phyloP scores from a whole-genome alignment of 2,329 filamentous ascomycete species.

The Ophiostoma quercus region DNA sequence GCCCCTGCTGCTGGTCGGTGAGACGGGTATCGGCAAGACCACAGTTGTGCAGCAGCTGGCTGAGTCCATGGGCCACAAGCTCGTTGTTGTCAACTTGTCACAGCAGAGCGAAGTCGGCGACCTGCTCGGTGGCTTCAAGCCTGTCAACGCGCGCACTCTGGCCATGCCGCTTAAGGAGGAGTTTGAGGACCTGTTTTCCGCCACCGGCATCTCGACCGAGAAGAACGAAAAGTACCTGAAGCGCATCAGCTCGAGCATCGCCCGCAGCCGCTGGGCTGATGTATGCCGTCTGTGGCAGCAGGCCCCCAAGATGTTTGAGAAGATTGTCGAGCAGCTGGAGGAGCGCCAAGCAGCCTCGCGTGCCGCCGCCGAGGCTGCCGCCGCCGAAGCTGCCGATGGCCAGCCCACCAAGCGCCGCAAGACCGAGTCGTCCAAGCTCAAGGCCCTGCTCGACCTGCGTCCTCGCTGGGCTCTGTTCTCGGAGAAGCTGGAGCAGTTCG shows the following conservation, averaged over 20 bases:
- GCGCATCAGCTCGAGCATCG: constrained; percentile 71
- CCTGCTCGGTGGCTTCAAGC: constrained; percentile 91
- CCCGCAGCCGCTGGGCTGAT: constrained; percentile 80
- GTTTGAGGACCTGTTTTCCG: constrained; percentile 82
- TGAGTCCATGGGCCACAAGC: constrained; percentile 72
- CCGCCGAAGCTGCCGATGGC: constrained; percentile 32
- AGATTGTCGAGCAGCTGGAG: constrained; percentile 55
- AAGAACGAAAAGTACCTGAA: constrained; percentile 86
- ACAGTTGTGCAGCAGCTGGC: constrained; percentile 92
- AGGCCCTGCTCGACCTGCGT: constrained; percentile 52
- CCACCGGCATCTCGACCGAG: constrained; percentile 76
- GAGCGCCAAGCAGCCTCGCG: constrained; percentile 35
- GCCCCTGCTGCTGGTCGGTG: constrained; percentile 88
- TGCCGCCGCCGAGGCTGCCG: neutral
- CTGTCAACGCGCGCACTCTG: constrained; percentile 81
- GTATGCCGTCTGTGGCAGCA: constrained; percentile 83
- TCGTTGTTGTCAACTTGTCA: constrained; percentile 91
- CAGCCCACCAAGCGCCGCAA: constrained; percentile 67
- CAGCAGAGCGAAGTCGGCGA: constrained; percentile 98
- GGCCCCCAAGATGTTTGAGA: constrained; percentile 79
- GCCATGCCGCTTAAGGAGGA: constrained; percentile 88
- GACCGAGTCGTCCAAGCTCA: constrained; percentile 61
- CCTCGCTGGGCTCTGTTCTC: constrained; percentile 78
- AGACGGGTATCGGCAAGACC: constrained; percentile 98
- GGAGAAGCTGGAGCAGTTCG: constrained; percentile 67